These are phyloP conservation scores for Salisapilia sapeloensis DNA, from an alignment of 352 stramenopile species.

Conservation along the genomic window DNA sequence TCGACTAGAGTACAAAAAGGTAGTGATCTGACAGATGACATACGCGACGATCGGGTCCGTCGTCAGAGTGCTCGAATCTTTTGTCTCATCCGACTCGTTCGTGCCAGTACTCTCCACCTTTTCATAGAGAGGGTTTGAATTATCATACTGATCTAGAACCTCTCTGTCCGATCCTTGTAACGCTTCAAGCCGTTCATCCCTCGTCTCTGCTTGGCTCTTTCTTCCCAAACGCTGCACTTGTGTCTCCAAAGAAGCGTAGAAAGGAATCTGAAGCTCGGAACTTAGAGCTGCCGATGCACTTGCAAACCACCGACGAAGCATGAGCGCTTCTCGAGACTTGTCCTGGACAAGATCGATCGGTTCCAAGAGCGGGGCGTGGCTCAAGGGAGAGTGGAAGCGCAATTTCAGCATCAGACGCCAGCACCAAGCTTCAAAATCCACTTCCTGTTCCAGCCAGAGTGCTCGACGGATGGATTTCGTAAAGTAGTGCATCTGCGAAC, in stretches of 20 bases:
- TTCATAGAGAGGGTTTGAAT: not conserved
- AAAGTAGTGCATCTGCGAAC: constrained; percentile 26
- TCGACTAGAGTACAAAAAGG: constrained; percentile 48
- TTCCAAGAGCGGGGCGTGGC: constrained; percentile 39
- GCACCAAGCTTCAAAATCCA: constrained; percentile 75
- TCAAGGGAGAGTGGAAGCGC: constrained; percentile 58
- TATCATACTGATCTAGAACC: not conserved
- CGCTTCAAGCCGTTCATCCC: not conserved
- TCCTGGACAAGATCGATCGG: constrained; percentile 62
- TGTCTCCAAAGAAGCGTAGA: constrained; percentile 30
- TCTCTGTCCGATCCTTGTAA: not conserved
- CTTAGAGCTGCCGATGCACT: constrained; percentile 12
- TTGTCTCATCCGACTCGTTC: not conserved
- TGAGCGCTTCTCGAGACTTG: constrained; percentile 51
- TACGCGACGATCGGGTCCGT: constrained; percentile 77
- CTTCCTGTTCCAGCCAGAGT: constrained; percentile 34
- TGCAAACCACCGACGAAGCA: constrained; percentile 61
- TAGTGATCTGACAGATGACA: constrained; percentile 67
- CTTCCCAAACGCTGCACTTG: constrained; percentile 9
- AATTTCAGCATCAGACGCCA: constrained; percentile 75
- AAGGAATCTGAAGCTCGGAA: constrained; percentile 16
- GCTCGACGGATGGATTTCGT: constrained; percentile 59
- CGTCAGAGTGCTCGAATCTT: too few species aligned
- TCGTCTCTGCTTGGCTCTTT: not conserved
- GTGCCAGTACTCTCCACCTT: not conserved